Base-by-base conservation (phyloP, 2,329 filamentous ascomycete species). In the Colletotrichum ledebouriae region DNA sequence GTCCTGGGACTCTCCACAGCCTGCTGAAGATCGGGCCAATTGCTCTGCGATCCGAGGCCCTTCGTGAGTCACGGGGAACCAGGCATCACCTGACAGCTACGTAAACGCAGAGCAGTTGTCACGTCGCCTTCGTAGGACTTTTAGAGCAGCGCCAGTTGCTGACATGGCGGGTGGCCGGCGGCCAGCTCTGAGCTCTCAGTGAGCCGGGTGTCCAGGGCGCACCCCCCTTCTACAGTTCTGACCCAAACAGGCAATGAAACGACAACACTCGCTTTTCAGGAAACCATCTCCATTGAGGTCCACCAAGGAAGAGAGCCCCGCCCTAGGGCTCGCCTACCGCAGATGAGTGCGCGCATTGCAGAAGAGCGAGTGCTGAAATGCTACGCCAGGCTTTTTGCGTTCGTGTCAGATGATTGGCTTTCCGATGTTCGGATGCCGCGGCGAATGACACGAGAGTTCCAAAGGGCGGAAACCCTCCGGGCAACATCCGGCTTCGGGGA, bases 161-260 rank as follows among this genome's bases (percentile, higher is more conserved):
- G 60, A 64, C 55, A 53, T 55, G 65, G 56, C 46, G 44, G 17
- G 65, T 52, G 66, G 66, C 66, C 66, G 66, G 55, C 66, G 61
- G 66, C 61, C 55, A 60, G 49, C 66, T 60, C 29, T 46, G 37
- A 39, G 2, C 37, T 20, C 46, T 34, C 61, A 46, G 33, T 46
- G 39, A 53, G 59, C 46, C 12, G 9, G 59, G 17, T 29, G 17
- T 41, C 22, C 7, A 47, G 1, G 9, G 20, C 13, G 42, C 44
- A 42, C 20, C 53, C 47, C 47, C 41, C 22, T 41, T 65, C 22
- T 25, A 44, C 10, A 39, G 37, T 37, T 55, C 63, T 67, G 46
- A 34, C 66, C 61, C 25, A 56, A 65, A 56, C 33, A 39, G 61
- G 66, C 61, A 68, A 66, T 68, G 66, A 59, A 68, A 68, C 55